Evolutionary conservation across 2,329 filamentous ascomycete genomes (phyloP), one percentile per base, ranked within the genome.

Genomic region (Fusarium sulawesiense): DNA sequence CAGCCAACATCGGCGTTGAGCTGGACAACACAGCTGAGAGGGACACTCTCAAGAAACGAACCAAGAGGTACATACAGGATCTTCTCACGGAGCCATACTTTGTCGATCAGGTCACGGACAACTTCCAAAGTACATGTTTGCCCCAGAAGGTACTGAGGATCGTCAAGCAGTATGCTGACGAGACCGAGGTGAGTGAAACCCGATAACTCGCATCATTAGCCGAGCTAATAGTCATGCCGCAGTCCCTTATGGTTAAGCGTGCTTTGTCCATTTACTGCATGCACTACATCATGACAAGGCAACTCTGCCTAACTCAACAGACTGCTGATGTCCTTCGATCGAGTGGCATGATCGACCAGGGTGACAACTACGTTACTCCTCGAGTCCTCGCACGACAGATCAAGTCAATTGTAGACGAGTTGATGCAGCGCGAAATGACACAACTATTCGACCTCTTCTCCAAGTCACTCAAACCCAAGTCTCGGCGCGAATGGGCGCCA

Each of bases 231-330:
- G 47, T 40, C 45, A 55, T 42, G 37, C 21, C 47, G 7, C 40
- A 86, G 77, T 83, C 83, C 2, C 63, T 80, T 12, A 85, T 88
- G 73, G 86, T 87, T 46, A 84, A 83, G 74, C 81, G 82, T 41
- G 86, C 86, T 2, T 80, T 89, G 21, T 81, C 82, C 40, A 84
- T 88, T 51, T 87, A 88, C 76, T 83, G 83, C 45, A 86, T 86
- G 81, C 85, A 89, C 73, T 88, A 87, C 74, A 79, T 88, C 65
- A 83, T 88, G 78, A 84, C 84, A 8, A 82, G 84, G 7, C 87
- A 88, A 70, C 80, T 89, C 23, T 85, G 82, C 74, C 78, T 88
- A 34, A 87, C 86, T 11, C 75, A 74, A 9, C 74, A 78, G 44
- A 84, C 83, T 29, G 76, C 87, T 40, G 71, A 77, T 63, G 76